Evolutionary conservation across 345 rosid species (phyloP).

Genomic region (Boechera stricta): DNA sequence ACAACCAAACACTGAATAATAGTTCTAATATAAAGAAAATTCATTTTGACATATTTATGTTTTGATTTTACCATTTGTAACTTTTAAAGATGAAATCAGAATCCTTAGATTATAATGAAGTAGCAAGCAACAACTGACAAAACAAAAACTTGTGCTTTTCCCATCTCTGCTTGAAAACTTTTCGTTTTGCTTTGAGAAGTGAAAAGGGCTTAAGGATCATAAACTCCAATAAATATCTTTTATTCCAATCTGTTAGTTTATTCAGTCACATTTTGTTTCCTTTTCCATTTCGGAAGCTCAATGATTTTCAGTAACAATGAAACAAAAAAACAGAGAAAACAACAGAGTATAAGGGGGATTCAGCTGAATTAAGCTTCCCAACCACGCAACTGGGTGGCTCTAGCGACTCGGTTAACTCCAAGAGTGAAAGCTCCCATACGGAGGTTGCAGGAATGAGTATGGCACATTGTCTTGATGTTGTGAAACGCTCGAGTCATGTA

Average conservation of each 20-base stretch:
- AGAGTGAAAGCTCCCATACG: conserved; percentile 99
- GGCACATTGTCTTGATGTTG: conserved; percentile 90
- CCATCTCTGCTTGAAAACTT: not conserved
- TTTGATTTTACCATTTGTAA: not conserved
- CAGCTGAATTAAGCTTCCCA: conserved; percentile 79
- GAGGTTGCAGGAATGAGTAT: conserved; percentile 78
- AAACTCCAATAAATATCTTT: not conserved
- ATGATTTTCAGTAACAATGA: conserved; percentile 30
- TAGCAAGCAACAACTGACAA: not conserved
- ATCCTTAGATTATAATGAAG: not conserved
- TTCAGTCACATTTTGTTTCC: conserved; percentile 36
- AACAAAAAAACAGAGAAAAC: conserved; percentile 26
- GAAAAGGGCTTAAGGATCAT: too few species aligned
- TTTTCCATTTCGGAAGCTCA: conserved; percentile 37
- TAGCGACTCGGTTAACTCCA: conserved; percentile 92
- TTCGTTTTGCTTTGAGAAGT: not conserved
- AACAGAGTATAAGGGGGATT: conserved; percentile 24
- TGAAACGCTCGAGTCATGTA: conserved; percentile 93
- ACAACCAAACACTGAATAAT: too few species aligned
- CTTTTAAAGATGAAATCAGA: not conserved
- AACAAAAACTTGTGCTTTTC: not conserved
- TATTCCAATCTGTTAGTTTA: conserved; percentile 36
- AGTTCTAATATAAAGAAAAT: too few species aligned
- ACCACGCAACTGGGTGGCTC: conserved; percentile 86
- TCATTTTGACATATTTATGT: not conserved